Conservation (phyloP, 164 flowering plant genomes). For the Liriodendron chinense region DNA sequence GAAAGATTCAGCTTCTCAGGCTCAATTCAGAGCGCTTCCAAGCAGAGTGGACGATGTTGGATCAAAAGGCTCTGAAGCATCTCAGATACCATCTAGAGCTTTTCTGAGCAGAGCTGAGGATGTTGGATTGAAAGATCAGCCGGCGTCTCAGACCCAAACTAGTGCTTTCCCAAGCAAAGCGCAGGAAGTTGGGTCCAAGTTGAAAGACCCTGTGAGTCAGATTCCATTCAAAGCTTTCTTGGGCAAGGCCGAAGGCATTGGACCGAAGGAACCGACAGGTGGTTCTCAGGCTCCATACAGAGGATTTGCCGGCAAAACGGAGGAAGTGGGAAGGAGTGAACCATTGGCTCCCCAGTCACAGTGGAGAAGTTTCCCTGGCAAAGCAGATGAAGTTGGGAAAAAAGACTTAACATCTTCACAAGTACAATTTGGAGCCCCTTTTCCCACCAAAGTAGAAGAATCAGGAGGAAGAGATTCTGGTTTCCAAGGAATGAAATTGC, state of each 20-base stretch:
- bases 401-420: conserved; percentile 3
- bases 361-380: conserved; percentile 19
- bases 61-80: background rate
- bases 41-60: conserved; percentile 20
- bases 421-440: conserved; percentile 7
- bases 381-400: conserved; percentile 14
- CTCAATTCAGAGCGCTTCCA: conserved; percentile 13
- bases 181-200: conserved; percentile 14
- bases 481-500: conserved; percentile 39
- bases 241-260: conserved; percentile 30
- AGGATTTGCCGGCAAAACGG: conserved; percentile 19
- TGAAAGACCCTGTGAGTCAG: conserved; percentile 13
- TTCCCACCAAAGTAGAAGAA: conserved; percentile 33
- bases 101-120: conserved; percentile 29
- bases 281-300: conserved; percentile 11
- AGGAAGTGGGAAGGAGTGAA: conserved; percentile 20
- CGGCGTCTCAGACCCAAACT: conserved; percentile 11
- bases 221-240: conserved; percentile 27
- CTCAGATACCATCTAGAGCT: conserved; percentile 1
- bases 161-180: conserved; percentile 19
- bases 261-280: conserved; percentile 27
- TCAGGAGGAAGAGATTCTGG: conserved; percentile 16
- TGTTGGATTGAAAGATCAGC: conserved; percentile 25
- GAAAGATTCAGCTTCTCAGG: conserved; percentile 26
- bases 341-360: conserved; percentile 13